phyloP scores from a whole-genome alignment of 1,284 basidiomycete species.

The Irpex sp. region DNA sequence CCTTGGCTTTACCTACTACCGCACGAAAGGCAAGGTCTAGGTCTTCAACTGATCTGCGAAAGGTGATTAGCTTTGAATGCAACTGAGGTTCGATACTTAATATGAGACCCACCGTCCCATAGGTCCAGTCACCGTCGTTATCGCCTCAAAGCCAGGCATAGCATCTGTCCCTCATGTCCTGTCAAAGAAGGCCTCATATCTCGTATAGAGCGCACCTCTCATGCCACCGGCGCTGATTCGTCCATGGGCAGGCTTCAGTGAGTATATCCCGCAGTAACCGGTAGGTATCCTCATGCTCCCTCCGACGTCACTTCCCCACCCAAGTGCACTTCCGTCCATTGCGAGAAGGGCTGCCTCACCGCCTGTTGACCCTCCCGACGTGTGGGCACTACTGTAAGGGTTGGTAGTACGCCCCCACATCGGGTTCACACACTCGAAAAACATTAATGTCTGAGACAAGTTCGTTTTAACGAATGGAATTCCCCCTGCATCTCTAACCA shows the following conservation, averaged over 20 bases:
- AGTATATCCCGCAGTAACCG: slow-evolving; percentile 77
- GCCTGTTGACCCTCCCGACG: slow-evolving; percentile 76
- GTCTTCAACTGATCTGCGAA: slow-evolving; percentile 58
- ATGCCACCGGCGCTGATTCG: slow-evolving; percentile 51
- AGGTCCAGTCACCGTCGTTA: slow-evolving; percentile 62
- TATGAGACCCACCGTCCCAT: slow-evolving; percentile 57
- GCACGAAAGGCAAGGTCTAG: slow-evolving; percentile 55
- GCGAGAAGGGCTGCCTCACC: slow-evolving; percentile 78
- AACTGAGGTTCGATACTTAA: too few relatives aligned
- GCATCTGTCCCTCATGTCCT: slow-evolving; percentile 33
- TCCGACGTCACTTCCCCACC: slow-evolving; percentile 77
- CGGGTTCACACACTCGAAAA: slow-evolving; percentile 86
- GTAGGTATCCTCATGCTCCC: slow-evolving; percentile 75
- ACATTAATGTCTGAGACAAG: slow-evolving; percentile 78
- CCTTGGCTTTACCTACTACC: slow-evolving; percentile 51
- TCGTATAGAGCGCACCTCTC: slow-evolving; percentile 29
- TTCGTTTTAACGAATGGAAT: slow-evolving; percentile 75
- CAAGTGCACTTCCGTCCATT: slow-evolving; percentile 73
- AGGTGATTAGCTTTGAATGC: neutral
- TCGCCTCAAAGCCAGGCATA: slow-evolving; percentile 64
- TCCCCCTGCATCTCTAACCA: slow-evolving; percentile 47
- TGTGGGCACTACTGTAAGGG: slow-evolving; percentile 63
- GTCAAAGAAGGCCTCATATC: neutral
- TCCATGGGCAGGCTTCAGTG: slow-evolving; percentile 67
- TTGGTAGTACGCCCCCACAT: slow-evolving; percentile 76